Conservation (phyloP, 176 grass and related monocot genomes). For the Dactylis glomerata region DNA sequence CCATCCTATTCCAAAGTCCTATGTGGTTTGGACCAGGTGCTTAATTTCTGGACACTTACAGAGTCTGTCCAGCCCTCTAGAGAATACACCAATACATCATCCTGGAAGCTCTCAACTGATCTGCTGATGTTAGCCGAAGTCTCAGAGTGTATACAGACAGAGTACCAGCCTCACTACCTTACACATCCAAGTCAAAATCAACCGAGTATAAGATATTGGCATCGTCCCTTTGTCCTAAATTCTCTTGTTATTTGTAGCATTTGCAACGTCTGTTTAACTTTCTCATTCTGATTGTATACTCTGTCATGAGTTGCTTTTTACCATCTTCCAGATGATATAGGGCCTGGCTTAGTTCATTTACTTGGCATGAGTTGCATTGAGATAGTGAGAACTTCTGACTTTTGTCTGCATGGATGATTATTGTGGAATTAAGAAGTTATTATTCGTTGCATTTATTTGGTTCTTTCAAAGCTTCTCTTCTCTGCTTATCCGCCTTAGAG, state of each 20-base stretch:
- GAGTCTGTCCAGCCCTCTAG: not conserved
- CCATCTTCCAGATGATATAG: too few relatives aligned
- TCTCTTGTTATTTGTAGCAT: not conserved
- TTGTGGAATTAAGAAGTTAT: not conserved
- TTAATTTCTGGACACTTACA: not conserved
- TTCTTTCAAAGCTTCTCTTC: not conserved
- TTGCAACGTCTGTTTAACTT: not conserved
- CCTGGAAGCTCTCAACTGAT: not conserved
- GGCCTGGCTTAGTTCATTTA: too few relatives aligned
- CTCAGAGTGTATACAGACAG: conserved; percentile 18
- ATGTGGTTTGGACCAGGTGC: not conserved
- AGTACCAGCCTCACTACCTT: not conserved
- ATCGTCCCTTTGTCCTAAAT: not conserved
- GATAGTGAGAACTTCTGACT: not conserved
- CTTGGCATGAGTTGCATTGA: too few relatives aligned
- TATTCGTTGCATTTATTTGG: not conserved
- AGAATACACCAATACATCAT: not conserved
- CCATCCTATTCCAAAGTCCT: not conserved
- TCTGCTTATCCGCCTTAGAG: not conserved
- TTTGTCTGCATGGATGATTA: not conserved
- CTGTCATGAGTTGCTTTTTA: too few relatives aligned
- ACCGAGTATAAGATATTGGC: not conserved
- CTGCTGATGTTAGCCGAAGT: not conserved
- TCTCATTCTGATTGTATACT: too few relatives aligned
- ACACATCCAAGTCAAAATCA: conserved; percentile 19